phyloP scores from a whole-genome alignment of 768 basidiomycete genomes.

The Russula brevipes region DNA sequence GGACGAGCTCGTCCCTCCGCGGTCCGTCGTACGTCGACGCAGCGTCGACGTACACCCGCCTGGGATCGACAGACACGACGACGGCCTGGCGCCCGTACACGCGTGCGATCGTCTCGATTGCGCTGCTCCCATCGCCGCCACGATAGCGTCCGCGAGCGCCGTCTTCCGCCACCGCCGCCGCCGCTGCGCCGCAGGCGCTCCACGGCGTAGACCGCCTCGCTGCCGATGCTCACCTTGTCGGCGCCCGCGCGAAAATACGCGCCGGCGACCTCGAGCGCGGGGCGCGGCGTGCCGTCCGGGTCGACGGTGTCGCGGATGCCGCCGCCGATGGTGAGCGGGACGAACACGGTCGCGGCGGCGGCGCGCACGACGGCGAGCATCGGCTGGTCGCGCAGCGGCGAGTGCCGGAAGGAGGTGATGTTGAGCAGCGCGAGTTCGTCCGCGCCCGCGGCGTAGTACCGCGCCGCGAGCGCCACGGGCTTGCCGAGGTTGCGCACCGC shows the following conservation, averaged over 20 bases:
- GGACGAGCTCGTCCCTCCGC: slow-evolving; percentile 57
- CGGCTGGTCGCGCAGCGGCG: slow-evolving; percentile 92
- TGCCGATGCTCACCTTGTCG: slow-evolving; percentile 97
- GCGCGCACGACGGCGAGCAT: slow-evolving; percentile 95
- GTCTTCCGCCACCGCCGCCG: slow-evolving; percentile 17
- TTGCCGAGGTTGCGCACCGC: slow-evolving; percentile 96
- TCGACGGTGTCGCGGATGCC: slow-evolving; percentile 96
- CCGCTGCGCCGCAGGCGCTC: slow-evolving; percentile 62
- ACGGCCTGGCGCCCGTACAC: slow-evolving; percentile 95
- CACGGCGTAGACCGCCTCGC: slow-evolving; percentile 91
- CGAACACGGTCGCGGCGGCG: slow-evolving; percentile 85
- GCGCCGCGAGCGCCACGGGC: slow-evolving; percentile 83
- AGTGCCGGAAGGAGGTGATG: slow-evolving; percentile 98
- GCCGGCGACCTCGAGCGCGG: slow-evolving; percentile 91
- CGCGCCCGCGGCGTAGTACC: slow-evolving; percentile 83
- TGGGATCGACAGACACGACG: slow-evolving; percentile 95
- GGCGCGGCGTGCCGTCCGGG: slow-evolving; percentile 84
- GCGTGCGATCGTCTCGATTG: slow-evolving; percentile 87
- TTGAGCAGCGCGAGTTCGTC: slow-evolving; percentile 98
- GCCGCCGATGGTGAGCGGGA: slow-evolving; percentile 97
- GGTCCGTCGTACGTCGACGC: slow-evolving; percentile 57
- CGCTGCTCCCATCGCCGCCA: slow-evolving; percentile 65
- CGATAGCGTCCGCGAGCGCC: slow-evolving; percentile 26
- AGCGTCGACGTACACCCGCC: slow-evolving; percentile 69
- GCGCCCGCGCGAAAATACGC: slow-evolving; percentile 96